These are phyloP conservation scores for Lentinula sp. DNA, from an alignment of 768 basidiomycete species.

Conservation along the genomic window DNA sequence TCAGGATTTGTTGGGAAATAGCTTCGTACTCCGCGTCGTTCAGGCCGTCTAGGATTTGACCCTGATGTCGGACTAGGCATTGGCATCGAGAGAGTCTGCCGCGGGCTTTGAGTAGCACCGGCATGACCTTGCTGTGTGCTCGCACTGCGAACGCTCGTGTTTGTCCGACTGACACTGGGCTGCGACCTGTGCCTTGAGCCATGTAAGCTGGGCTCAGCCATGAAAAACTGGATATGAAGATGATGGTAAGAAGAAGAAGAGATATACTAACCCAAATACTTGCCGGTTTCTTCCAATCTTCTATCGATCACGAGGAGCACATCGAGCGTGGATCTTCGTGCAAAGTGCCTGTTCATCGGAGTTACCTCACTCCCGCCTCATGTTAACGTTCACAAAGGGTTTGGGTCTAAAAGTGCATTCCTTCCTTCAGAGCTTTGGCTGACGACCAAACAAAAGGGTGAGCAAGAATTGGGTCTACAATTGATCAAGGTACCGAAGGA, in stretches of 20 bases:
- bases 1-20: slow-evolving; percentile 1
- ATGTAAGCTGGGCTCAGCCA: neutral
- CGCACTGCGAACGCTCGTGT: neutral
- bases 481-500: no score
- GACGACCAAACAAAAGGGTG: no score
- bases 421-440: neutral
- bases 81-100: neutral
- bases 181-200: slow-evolving; percentile 1
- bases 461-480: no score
- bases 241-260: neutral
- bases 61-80: neutral
- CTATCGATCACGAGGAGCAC: neutral
- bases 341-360: neutral
- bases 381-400: neutral
- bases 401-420: neutral
- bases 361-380: neutral
- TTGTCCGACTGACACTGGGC: neutral
- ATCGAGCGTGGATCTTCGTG: neutral
- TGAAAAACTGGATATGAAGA: neutral
- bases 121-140: neutral
- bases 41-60: neutral
- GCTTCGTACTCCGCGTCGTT: neutral
- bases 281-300: neutral
- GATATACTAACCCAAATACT: neutral
- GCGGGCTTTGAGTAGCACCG: neutral